Percentiles rank a stretch among this genome's conserved stretches.
Evolutionary conservation across 345 rosid genomes (phyloP).

Genomic region (Populus nigra): DNA sequence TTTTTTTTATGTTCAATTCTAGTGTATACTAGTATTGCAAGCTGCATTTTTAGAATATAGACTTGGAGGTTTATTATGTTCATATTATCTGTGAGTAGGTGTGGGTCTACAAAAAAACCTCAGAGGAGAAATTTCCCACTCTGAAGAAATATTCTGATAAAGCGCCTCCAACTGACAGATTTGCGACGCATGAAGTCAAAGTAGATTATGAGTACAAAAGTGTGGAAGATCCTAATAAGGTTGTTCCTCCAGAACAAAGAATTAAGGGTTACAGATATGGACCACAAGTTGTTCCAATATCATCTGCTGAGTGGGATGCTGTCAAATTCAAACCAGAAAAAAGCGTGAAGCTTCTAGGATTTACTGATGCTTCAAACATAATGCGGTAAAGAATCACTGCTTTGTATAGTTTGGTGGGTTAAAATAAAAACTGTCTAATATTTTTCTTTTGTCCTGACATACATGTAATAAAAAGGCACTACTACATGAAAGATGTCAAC

Average conservation of each 20-base stretch:
- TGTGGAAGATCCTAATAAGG: conserved; percentile 48
- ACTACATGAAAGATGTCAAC: conserved; percentile 92
- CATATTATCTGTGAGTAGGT: conserved; percentile 44
- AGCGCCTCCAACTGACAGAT: conserved; percentile 76
- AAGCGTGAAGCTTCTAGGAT: conserved; percentile 87
- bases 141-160: conserved; percentile 80
- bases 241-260: conserved; percentile 87
- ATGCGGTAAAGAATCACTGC: conserved; percentile 44
- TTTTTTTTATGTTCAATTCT: not conserved
- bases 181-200: conserved; percentile 85
- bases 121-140: conserved; percentile 88
- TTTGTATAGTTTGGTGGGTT: conserved; percentile 10
- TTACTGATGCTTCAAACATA: conserved; percentile 69
- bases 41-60: not conserved
- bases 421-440: conserved; percentile 1
- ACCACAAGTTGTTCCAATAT: conserved; percentile 89
- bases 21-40: not conserved
- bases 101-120: conserved; percentile 94
- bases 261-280: conserved; percentile 93
- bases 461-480: conserved; percentile 52
- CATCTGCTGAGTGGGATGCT: conserved; percentile 67
- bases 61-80: not conserved
- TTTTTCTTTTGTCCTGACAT: conserved; percentile 13
- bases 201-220: conserved; percentile 75
- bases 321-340: conserved; percentile 88